phyloP scores from a whole-genome alignment of 164 flowering plant species.

The Protea cynaroides region DNA sequence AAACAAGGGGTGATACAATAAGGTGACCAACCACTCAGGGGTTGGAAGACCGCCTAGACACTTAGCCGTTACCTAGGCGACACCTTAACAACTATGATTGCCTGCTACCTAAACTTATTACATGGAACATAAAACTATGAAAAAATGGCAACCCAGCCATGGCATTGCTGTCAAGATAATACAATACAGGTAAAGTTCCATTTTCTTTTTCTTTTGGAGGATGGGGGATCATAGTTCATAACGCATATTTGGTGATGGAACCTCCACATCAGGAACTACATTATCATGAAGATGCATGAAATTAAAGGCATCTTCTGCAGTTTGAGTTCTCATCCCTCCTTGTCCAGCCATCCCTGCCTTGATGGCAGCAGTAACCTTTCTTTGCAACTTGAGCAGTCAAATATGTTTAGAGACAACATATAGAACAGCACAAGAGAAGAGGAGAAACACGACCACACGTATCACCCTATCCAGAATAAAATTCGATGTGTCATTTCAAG shows the following conservation, averaged over 20 bases:
- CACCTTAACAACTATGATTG: too few species aligned
- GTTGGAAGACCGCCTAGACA: too few species aligned
- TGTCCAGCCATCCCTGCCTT: constrained; percentile 52
- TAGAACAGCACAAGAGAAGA: constrained; percentile 69
- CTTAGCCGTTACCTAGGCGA: too few species aligned
- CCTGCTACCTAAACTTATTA: background rate
- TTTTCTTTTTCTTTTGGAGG: too few species aligned
- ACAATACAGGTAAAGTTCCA: too few species aligned
- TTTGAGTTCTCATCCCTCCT: constrained; percentile 22
- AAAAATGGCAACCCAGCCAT: too few species aligned
- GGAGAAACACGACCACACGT: constrained; percentile 46
- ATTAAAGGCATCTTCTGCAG: constrained; percentile 32
- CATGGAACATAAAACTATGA: too few species aligned
- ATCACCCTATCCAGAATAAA: constrained; percentile 49
- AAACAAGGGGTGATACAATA: too few species aligned
- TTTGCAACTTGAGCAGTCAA: constrained; percentile 71
- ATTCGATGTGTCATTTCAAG: too few species aligned
- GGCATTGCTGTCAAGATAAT: too few species aligned
- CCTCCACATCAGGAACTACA: constrained; percentile 27
- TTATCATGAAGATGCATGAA: constrained; percentile 22
- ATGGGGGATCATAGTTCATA: constrained; percentile 26
- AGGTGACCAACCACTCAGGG: too few species aligned
- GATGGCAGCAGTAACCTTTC: constrained; percentile 52
- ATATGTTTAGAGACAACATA: constrained; percentile 84
- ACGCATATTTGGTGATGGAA: constrained; percentile 29